Evolutionary conservation across 2,329 filamentous ascomycete genomes (phyloP).

Genomic region (Sporothrix luriei): DNA sequence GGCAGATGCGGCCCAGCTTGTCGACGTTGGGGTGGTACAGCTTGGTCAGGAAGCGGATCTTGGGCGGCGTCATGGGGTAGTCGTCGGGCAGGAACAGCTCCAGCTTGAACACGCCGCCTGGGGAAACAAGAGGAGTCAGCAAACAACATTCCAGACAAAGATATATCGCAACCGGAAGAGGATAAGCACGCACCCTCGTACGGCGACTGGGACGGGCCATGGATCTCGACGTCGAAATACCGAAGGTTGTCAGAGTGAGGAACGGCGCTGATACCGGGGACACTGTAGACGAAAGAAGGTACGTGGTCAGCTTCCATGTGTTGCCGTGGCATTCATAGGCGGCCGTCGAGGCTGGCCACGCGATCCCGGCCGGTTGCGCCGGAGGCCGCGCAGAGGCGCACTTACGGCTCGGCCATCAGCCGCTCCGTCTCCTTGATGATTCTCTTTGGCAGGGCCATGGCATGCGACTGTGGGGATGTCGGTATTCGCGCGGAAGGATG

Average conservation of each 20-base stretch:
- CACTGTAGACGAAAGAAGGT: slow-evolving; percentile 54
- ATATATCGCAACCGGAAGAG: too few relatives aligned
- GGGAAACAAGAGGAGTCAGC: not conserved
- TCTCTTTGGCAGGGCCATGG: slow-evolving; percentile 84
- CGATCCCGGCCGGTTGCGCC: not conserved
- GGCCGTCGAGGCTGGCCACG: not conserved
- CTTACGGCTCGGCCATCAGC: slow-evolving; percentile 93
- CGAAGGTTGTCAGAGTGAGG: slow-evolving; percentile 96
- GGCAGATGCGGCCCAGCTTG: slow-evolving; percentile 92
- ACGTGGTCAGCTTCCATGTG: not conserved
- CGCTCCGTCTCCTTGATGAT: slow-evolving; percentile 99
- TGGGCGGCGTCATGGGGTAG: slow-evolving; percentile 98
- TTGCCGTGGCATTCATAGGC: not conserved
- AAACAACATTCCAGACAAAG: not conserved
- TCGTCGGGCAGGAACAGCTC: slow-evolving; percentile 98
- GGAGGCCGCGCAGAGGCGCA: not conserved
- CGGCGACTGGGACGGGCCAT: slow-evolving; percentile 59
- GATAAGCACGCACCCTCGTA: slow-evolving; percentile 73
- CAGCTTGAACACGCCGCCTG: slow-evolving; percentile 86
- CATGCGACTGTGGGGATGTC: not conserved
- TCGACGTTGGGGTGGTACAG: slow-evolving; percentile 99
- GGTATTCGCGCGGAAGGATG: too few relatives aligned
- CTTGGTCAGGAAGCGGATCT: slow-evolving; percentile 97
- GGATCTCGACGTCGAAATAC: slow-evolving; percentile 97
- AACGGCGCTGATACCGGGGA: slow-evolving; percentile 91